Evolutionary conservation across 192 early-diverging fungal species (phyloP), one percentile per base, ranked within the genome.

Genomic region (Geranomyces variabilis): DNA sequence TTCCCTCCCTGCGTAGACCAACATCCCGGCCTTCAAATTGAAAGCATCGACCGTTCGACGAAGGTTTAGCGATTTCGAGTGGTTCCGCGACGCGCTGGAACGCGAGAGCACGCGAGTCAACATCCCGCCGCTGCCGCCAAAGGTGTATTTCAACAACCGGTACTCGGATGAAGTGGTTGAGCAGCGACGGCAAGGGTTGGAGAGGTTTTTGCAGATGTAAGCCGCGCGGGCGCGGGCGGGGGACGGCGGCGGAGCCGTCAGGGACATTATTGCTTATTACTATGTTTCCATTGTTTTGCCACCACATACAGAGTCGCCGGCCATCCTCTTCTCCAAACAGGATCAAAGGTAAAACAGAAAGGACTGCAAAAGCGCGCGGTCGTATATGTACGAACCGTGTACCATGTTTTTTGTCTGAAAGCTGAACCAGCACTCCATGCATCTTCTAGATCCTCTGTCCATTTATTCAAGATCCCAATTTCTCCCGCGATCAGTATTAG

Each of bases 31-130:
- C 6, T 99, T 97, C 88, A 97, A 98, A 77, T 66, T 93, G 51
- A 91, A 90, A 56, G 67, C 83, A 45, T 95, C 93, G 2, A 74
- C 80, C 33, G 96, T 97, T 41, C 89, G 96, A 28, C 83, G 97
- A 73, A 86, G 97, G 30, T 99, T 97, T 82, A 93, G 90, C 75
- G 97, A 99, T 69, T 99, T 99, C 81, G 97, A 98, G 81, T 99
- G 97, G 97, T 94, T 97, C 82, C 83, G 92, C 51, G 94, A 99
- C 79, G 90, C 90, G 62, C 82, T 99, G 60, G 94, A 96, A 78
- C 82, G 94, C 26, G 96, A 99, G 80, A 89, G 87, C 19, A 85
- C 90, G 61, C 83, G 93, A 71, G 97, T 99, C 61, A 98, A 94
- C 75, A 95, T 99, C 64, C 97, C 97, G 48, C 84, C 90, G 21